Evolutionary conservation across 2,329 filamentous ascomycete species (phyloP).

Genomic region (Dissoconium aciculare): DNA sequence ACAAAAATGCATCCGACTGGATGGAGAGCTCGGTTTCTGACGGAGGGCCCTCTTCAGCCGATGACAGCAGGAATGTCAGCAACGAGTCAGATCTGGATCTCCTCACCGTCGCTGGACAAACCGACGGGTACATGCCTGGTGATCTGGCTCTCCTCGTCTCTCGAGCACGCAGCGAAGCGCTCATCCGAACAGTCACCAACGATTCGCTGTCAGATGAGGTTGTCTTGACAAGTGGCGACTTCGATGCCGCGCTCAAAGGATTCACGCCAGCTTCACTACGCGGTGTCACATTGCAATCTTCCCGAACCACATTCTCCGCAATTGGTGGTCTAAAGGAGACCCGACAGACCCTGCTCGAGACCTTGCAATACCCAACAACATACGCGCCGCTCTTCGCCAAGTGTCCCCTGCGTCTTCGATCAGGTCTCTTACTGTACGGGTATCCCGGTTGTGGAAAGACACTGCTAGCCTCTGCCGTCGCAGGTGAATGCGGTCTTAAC

Average conservation of each 20-base stretch:
- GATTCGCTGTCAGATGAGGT: constrained; percentile 37
- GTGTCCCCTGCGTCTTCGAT: constrained; percentile 85
- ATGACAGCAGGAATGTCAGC: constrained; percentile 43
- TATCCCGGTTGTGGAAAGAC: constrained; percentile 96
- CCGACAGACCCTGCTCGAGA: constrained; percentile 82
- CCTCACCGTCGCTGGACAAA: constrained; percentile 80
- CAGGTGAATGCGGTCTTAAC: constrained; percentile 91
- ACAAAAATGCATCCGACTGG: constrained; percentile 36
- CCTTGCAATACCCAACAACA: constrained; percentile 89
- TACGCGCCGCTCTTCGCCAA: constrained; percentile 96
- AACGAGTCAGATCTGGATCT: constrained; percentile 71
- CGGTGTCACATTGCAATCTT: constrained; percentile 86
- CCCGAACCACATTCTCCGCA: constrained; percentile 78
- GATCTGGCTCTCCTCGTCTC: constrained; percentile 77
- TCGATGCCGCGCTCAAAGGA: constrained; percentile 68
- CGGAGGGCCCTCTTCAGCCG: constrained; percentile 32
- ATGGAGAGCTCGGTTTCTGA: constrained; percentile 51
- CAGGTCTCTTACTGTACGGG: constrained; percentile 82
- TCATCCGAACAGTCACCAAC: constrained; percentile 60
- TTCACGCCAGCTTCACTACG: constrained; percentile 91
- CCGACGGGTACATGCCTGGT: constrained; percentile 95
- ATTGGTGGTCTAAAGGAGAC: constrained; percentile 83
- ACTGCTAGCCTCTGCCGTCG: constrained; percentile 86
- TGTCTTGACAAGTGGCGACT: constrained; percentile 58
- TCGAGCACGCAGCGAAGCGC: constrained; percentile 76